Evolutionary conservation across 139 green algal species (phyloP), one percentile per base, ranked within the genome.

Genomic region (Chlamydomonas urium): DNA sequence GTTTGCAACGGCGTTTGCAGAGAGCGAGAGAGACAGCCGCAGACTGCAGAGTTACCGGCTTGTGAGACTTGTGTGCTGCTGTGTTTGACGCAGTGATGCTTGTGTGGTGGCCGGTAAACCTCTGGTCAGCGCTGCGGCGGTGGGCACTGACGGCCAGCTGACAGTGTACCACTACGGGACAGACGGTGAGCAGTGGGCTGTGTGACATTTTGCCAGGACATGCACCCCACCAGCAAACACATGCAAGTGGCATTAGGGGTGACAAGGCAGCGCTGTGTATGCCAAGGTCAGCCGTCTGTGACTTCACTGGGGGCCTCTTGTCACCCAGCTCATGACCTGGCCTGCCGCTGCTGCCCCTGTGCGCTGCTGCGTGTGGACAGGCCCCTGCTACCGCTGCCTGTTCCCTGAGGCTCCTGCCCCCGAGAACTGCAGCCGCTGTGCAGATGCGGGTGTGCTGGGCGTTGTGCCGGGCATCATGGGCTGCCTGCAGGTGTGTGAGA

Each of bases 61-160:
- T n/a, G n/a, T n/a, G n/a, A n/a, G n/a, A n/a, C n/a, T n/a, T n/a
- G n/a, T n/a, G n/a, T n/a, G n/a, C n/a, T n/a, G n/a, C n/a, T n/a
- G n/a, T n/a, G n/a, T n/a, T 65, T 17, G 10, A 56, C 21, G 37
- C 72, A 92, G 85, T 42, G 92, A 96, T 73, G 92, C 86, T 2
- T 96, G 90, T 67, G 85, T 89, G n/a, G 76, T 89, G 0, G 62
- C 76, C 0, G 65, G 74, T 10, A 86, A 75, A 65, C 90, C 93
- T 14, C 78, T 97, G 48, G 92, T 97, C 17, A 67, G 60, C 2
- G 93, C 89, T 1, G 94, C 93, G n/a, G 90, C 90, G 31, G 89
- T 98, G 0, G 90, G 93, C 38, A 93, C 85, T 0, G 93, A 97
- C 58, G 92, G 93, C 0, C 94, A 98, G 81, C 81, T 98, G n/a